Evolutionary conservation across 2,329 filamentous ascomycete genomes (phyloP).

Genomic region (Fusarium musae): DNA sequence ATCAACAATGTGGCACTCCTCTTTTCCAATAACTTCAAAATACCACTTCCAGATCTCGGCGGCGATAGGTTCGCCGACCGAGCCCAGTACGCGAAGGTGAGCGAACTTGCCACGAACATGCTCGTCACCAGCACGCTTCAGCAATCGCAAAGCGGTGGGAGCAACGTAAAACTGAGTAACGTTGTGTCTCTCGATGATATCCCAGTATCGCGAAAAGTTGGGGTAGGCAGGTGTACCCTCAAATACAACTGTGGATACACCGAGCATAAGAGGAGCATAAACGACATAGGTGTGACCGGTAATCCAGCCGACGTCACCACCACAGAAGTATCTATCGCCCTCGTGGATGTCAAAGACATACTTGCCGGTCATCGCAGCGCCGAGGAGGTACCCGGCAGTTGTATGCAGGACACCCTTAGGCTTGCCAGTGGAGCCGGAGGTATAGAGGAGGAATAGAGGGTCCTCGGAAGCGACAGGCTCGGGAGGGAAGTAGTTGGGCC

Average conservation of each 20-base stretch:
- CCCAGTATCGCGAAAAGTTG: slow-evolving; percentile 98
- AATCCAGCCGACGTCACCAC: slow-evolving; percentile 98
- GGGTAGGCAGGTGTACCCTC: slow-evolving; percentile 98
- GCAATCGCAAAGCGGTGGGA: slow-evolving; percentile 88
- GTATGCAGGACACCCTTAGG: slow-evolving; percentile 99
- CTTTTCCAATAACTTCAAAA: slow-evolving; percentile 92
- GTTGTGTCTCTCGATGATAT: slow-evolving; percentile 93
- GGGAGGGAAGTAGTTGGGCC: slow-evolving; percentile 89
- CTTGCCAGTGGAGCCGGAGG: slow-evolving; percentile 96
- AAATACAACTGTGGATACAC: slow-evolving; percentile 94
- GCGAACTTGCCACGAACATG: slow-evolving; percentile 92
- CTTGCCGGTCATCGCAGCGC: slow-evolving; percentile 93
- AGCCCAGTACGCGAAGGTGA: slow-evolving; percentile 88
- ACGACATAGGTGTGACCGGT: slow-evolving; percentile 99
- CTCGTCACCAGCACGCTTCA: slow-evolving; percentile 95
- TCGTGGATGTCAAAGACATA: slow-evolving; percentile 99
- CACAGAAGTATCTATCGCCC: slow-evolving; percentile 94
- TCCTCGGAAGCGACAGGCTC: slow-evolving; percentile 94
- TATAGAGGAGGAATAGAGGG: slow-evolving; percentile 97
- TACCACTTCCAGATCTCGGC: slow-evolving; percentile 99
- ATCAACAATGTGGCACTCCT: slow-evolving; percentile 92
- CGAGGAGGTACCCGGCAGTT: slow-evolving; percentile 93
- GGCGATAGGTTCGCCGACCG: slow-evolving; percentile 96
- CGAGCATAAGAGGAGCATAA: slow-evolving; percentile 91
- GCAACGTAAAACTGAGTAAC: slow-evolving; percentile 99